These are phyloP conservation scores for Helianthus annuus DNA, from an alignment of 129 eudicot genomes.

Conservation along the genomic window HanXRQr2.0-SUNRISE NC_035440.2:9634955-9635454, in stretches of 20 bases:
- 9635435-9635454: neutral
- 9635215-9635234: slow-evolving; percentile 4
- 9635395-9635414: neutral
- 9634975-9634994: slow-evolving; percentile 24
- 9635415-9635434: neutral
- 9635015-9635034: slow-evolving; percentile 57
- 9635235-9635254: neutral
- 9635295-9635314: neutral
- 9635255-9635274: too few relatives aligned
- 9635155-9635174: slow-evolving; percentile 73
- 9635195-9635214: slow-evolving; percentile 57
- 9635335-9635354: neutral
- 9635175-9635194: slow-evolving; percentile 69
- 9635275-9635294: neutral
- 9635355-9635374: neutral
- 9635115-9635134: slow-evolving; percentile 68
- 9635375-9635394: neutral
- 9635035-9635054: slow-evolving; percentile 59
- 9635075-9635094: slow-evolving; percentile 64
- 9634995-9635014: slow-evolving; percentile 37
- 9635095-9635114: slow-evolving; percentile 70
- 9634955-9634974: slow-evolving; percentile 15
- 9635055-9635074: slow-evolving; percentile 60
- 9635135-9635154: slow-evolving; percentile 71
- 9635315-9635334: neutral